phyloP scores from a whole-genome alignment of 495 filamentous ascomycete genomes.

The Umbilicaria muhlenbergii region DNA sequence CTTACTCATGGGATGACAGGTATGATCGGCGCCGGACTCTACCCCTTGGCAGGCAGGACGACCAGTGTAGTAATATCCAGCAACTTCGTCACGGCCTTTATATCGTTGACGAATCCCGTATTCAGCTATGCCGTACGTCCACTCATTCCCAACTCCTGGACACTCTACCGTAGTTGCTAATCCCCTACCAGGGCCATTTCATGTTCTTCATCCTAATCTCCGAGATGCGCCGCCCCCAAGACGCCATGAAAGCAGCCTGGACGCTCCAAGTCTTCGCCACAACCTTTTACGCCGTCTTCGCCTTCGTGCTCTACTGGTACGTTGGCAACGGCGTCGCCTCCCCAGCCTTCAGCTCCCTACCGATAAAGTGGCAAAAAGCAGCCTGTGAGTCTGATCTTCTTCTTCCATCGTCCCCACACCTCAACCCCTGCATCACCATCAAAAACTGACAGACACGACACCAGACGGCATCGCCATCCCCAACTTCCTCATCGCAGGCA shows the following conservation, averaged over 20 bases:
- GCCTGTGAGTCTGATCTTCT: constrained; percentile 18
- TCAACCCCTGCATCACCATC: no score
- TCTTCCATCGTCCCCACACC: constrained; percentile 23
- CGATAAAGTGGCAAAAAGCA: constrained; percentile 29
- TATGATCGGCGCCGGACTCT: constrained; percentile 25
- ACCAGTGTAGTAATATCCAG: constrained; percentile 11
- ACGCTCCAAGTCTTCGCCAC: constrained; percentile 31
- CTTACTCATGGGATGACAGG: not conserved
- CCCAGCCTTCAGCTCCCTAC: constrained; percentile 35
- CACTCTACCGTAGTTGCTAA: no score
- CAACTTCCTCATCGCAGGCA: constrained; percentile 31
- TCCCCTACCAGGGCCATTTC: constrained; percentile 12
- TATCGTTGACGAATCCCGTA: constrained; percentile 26
- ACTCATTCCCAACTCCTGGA: no score
- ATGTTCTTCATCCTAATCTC: constrained; percentile 42
- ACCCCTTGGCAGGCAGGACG: constrained; percentile 13
- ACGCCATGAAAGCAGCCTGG: constrained; percentile 37
- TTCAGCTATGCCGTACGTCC: constrained; percentile 25
- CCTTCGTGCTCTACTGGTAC: constrained; percentile 34
- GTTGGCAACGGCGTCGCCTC: constrained; percentile 31
- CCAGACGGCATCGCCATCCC: constrained; percentile 10
- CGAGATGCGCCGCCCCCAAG: constrained; percentile 40
- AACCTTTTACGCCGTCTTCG: constrained; percentile 37
- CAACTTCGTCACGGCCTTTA: constrained; percentile 22
- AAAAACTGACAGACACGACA: constrained; percentile 18